A percentile compares a stretch with the other conserved stretches of the same genome.
phyloP scores from a whole-genome alignment of 495 filamentous ascomycete genomes.

The Neurospora intermedia region DNA sequence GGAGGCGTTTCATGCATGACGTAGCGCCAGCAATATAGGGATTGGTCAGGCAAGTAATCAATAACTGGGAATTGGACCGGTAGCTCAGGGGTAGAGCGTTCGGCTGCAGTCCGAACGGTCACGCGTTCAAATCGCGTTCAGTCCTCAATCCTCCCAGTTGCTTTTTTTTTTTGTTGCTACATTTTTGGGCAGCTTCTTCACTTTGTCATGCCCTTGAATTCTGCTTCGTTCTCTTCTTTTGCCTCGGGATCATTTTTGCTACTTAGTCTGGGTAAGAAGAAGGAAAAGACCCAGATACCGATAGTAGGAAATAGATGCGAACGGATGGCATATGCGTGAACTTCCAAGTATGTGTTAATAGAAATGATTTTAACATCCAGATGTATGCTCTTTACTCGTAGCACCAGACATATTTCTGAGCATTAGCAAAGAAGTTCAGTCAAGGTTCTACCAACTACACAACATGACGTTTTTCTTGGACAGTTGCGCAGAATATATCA shows the following conservation, averaged over 20 bases:
- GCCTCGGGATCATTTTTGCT: background rate
- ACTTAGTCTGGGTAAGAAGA: background rate
- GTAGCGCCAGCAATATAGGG: background rate
- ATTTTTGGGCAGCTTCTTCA: background rate
- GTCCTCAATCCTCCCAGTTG: background rate
- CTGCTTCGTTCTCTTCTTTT: background rate
- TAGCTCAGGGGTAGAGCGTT: background rate
- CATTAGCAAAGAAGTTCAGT: background rate
- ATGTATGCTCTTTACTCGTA: background rate
- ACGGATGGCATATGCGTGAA: background rate
- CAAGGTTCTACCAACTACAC: background rate
- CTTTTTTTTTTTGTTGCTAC: background rate
- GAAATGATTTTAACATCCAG: no score
- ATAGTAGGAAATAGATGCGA: background rate
- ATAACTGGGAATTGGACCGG: background rate
- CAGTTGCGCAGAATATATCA: background rate
- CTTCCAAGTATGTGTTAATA: background rate
- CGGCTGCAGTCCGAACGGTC: no score
- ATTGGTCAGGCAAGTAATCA: accelerated
- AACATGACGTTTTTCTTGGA: background rate
- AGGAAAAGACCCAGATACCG: background rate
- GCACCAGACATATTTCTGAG: background rate
- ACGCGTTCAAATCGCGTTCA: background rate
- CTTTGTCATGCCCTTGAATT: background rate
- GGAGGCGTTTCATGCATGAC: no score